phyloP scores from a whole-genome alignment of 129 eudicot species.

The Centella asiatica region DNA sequence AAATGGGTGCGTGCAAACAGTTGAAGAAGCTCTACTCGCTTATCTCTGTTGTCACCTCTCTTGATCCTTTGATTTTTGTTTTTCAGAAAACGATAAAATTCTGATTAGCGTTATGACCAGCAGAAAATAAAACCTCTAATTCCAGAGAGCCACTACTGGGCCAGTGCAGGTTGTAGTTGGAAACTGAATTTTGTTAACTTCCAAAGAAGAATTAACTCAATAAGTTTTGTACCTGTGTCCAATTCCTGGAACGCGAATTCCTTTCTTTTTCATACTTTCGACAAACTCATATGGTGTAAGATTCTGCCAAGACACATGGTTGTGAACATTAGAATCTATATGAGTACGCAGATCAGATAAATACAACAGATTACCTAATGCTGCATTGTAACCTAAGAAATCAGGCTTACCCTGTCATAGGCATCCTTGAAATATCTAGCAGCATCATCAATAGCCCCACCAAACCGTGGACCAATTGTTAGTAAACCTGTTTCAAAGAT shows the following conservation, averaged over 20 bases:
- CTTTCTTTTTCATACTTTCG: conserved; percentile 95
- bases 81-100: conserved; percentile 7
- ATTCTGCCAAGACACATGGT: conserved; percentile 34
- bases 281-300: conserved; percentile 92
- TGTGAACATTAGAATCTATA: conserved; percentile 14
- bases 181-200: background rate
- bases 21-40: conserved; percentile 90
- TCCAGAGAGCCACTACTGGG: background rate
- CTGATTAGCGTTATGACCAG: background rate
- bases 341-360: background rate
- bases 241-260: conserved; percentile 97
- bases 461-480: conserved; percentile 98
- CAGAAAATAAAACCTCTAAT: background rate
- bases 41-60: conserved; percentile 95
- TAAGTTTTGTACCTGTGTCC: conserved; percentile 75
- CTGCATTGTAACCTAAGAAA: too few relatives aligned
- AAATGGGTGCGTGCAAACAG: conserved; percentile 78
- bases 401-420: conserved; percentile 67
- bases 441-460: conserved; percentile 98
- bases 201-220: background rate
- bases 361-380: background rate
- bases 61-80: conserved; percentile 49
- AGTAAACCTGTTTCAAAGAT: conserved; percentile 62
- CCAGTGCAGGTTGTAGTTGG: background rate
- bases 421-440: conserved; percentile 99